These are phyloP conservation scores for Cyclotella choctawhatcheeana DNA, from an alignment of 108 stramenopile species.

Conservation along the genomic window DNA sequence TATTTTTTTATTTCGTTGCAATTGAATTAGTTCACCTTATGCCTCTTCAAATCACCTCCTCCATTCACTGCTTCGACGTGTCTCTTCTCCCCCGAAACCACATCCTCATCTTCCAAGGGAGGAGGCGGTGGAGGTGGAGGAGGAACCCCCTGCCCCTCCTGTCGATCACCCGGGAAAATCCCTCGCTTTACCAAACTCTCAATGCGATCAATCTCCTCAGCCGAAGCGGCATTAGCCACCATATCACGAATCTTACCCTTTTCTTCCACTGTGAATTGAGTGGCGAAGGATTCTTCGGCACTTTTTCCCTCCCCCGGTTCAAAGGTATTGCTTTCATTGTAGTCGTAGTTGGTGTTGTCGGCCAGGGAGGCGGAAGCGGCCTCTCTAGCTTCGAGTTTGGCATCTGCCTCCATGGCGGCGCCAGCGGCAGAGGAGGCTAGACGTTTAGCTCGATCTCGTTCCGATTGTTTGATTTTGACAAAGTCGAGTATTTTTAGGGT, in stretches of 20 bases:
- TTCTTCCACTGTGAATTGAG: conserved; percentile 77
- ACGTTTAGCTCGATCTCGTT: conserved; percentile 77
- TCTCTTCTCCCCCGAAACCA: conserved; percentile 28
- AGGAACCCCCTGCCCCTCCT: neutral
- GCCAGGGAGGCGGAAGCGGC: conserved; percentile 29
- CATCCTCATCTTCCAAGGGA: conserved; percentile 7
- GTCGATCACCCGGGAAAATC: conserved; percentile 55
- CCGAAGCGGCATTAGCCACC: conserved; percentile 76
- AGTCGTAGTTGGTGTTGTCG: neutral
- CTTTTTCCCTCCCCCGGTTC: conserved; percentile 78
- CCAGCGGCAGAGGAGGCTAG: conserved; percentile 82
- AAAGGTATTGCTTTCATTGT: conserved; percentile 62
- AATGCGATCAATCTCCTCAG: conserved; percentile 84
- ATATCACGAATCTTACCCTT: conserved; percentile 76
- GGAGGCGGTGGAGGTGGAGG: conserved; percentile 39
- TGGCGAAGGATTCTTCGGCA: conserved; percentile 72
- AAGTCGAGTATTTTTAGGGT: conserved; percentile 80
- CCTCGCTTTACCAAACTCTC: conserved; percentile 77
- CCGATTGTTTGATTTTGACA: conserved; percentile 66
- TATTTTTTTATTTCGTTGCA: too few species aligned
- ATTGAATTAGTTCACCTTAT: too few species aligned
- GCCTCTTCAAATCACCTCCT: too few species aligned
- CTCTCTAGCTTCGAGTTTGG: conserved; percentile 63
- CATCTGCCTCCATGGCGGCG: conserved; percentile 83
- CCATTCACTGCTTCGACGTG: too few species aligned